Evolutionary conservation across 2,329 filamentous ascomycete species (phyloP), one percentile per base, ranked within the genome.

Genomic region (Fusarium mexicanum): DNA sequence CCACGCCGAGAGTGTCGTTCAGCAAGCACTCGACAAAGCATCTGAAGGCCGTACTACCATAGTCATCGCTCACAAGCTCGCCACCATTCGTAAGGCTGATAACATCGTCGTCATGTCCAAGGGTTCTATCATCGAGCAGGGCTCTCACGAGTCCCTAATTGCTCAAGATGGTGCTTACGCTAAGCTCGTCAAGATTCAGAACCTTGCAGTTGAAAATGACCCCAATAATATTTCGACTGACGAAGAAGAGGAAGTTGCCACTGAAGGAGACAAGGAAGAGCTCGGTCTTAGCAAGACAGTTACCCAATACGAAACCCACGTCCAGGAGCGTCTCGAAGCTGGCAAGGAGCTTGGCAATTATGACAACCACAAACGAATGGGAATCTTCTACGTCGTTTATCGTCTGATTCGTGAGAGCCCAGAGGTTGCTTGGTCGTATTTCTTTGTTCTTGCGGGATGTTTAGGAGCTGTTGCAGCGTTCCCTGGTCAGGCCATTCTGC

Each of bases 31-130:
- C 17, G 85, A 87, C 61, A 83, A 83, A 22, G 84, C 90, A 4
- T 88, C 89, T 0, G 81, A 84, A 41, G 85, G 86, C 31, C 84
- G 90, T 35, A 92, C 91, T 1, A 91, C 90, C 0, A 89, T 93
- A 43, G 85, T 90, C 17, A 91, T 92, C 61, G 90, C 91, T 2
- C 89, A 91, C 78, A 83, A 88, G n/a, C 81, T 91, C 86, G 73
- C 80, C 17, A 81, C 80, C 1, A 79, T 81, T 20, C 74, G 77
- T 22, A 78, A 78, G 20, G 79, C 80, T 4, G 78, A 81, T 51
- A 82, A 80, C 18, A 80, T 80, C n/a, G 69, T 80, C 33, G 78
- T 80, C 57, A 75, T 80, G 74, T 67, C 75, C 13, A 74, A 75
- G 51, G 78, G 77, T 5, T 58, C 71, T 16, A 79, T 80, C 48